Evolutionary conservation across 352 stramenopile species (phyloP), one percentile per base, ranked within the genome.

Genomic region (Thalassiosira oceanica): DNA sequence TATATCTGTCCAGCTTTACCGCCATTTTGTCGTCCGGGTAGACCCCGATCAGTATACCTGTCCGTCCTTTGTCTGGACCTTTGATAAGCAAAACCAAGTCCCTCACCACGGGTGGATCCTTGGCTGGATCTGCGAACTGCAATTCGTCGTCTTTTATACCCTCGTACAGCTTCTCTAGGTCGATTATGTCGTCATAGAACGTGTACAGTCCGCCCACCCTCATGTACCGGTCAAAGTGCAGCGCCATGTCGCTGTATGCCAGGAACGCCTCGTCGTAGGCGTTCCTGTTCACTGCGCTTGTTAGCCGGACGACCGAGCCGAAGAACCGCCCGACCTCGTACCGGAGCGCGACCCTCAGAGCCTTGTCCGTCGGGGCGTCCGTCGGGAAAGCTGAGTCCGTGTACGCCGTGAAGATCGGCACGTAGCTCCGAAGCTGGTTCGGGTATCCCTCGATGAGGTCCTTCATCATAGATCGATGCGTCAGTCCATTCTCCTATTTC

Each of bases 271-370:
- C 84, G 26, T 89, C 70, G 7, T 88, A 45, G 5, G 66, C 44
- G 41, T 66, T 66, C 31, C 80, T 56, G 27, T 56, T 48, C 6
- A 56, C 61, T 26, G 83, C 83, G 24, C 71, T 39, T 20, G 73
- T 74, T 10, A 91, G 70, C 23, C 84, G 56, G 66, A 88, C 75
- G 5, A 88, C 24, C 11, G 75, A 84, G 10, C 72, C 84, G 71
- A 89, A 91, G 41, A 86, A 88, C 31, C 81, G 55, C 18, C 84
- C 84, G 8, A 91, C 84, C 52, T 91, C 84, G 44, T 91, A 91
- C 37, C 84, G 48, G n/a, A 91, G 45, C 3, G 84, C 81, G 1
- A 89, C 81, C n/a, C 81, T 57, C 41, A 91, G 56, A 53, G 75
- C 78, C 31, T 84, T 77, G 54, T 91, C 80, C 1, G 80, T 85